Evolutionary conservation across 2,329 filamentous ascomycete genomes (phyloP).

Genomic region (Penicillium griseofulvum): DNA sequence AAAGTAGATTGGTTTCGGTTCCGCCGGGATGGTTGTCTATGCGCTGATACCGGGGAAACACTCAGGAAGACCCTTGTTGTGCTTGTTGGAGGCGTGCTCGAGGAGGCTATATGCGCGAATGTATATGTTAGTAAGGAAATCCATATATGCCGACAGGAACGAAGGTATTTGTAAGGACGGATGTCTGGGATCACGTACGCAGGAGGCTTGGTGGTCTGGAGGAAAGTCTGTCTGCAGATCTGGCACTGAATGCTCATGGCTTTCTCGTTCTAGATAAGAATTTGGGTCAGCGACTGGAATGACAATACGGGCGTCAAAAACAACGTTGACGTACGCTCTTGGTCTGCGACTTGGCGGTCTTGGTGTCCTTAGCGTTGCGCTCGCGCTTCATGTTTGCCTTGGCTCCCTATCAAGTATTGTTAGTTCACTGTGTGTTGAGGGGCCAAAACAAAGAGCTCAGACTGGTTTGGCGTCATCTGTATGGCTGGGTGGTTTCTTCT

Average conservation of each 20-base stretch:
- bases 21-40: not conserved
- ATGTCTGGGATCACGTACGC: constrained; percentile 38
- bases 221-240: constrained; percentile 74
- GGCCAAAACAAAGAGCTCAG: not conserved
- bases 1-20: constrained; percentile 2
- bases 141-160: not conserved
- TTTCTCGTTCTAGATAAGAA: constrained; percentile 60
- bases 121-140: constrained; percentile 3
- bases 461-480: not conserved
- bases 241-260: constrained; percentile 75
- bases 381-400: constrained; percentile 71
- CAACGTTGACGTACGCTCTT: constrained; percentile 58
- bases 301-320: not conserved
- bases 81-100: constrained; percentile 73
- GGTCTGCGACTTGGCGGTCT: constrained; percentile 63
- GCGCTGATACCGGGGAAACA: constrained; percentile 59
- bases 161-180: not conserved
- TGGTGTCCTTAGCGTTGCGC: constrained; percentile 64
- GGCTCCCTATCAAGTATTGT: constrained; percentile 47
- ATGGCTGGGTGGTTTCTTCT: not conserved
- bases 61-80: constrained; percentile 67
- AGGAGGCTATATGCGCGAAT: constrained; percentile 45
- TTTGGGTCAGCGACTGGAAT: constrained; percentile 4
- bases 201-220: constrained; percentile 71
- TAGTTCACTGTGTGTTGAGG: constrained; percentile 8